Conservation (phyloP, 257 asterid genomes). For the Eucommia ulmoides region DNA sequence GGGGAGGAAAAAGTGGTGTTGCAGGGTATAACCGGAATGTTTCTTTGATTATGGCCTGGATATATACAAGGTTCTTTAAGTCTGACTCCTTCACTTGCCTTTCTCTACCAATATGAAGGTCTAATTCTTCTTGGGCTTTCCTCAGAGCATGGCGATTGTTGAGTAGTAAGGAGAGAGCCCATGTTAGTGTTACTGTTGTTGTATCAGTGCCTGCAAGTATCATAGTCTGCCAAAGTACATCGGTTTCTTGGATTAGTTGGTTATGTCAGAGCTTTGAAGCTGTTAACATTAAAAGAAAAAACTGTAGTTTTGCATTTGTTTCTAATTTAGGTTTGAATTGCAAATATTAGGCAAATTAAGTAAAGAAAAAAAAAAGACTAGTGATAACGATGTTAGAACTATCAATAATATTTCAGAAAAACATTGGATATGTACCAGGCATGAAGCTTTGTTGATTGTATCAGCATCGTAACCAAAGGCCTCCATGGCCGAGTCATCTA, state of each 20-base stretch:
- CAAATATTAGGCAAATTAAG: too few relatives aligned
- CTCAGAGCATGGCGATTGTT: conserved; percentile 18
- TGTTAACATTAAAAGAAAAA: too few relatives aligned
- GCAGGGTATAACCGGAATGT: conserved; percentile 50
- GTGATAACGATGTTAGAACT: too few relatives aligned
- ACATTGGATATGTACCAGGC: conserved; percentile 17
- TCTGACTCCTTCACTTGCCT: conserved; percentile 47
- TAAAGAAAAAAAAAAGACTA: too few relatives aligned
- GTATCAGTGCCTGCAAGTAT: conserved; percentile 46
- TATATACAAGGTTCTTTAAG: conserved; percentile 23
- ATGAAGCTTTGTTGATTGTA: conserved; percentile 42
- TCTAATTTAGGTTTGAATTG: too few relatives aligned
- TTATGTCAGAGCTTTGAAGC: too few relatives aligned
- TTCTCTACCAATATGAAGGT: conserved; percentile 19
- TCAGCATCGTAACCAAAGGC: conserved; percentile 17
- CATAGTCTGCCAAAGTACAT: conserved; percentile 37
- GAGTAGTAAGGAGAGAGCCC: conserved; percentile 41
- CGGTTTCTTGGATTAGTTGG: too few relatives aligned
- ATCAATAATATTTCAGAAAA: too few relatives aligned
- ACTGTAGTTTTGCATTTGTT: too few relatives aligned
- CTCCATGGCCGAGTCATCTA: conserved; percentile 10
- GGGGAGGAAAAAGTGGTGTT: conserved; percentile 45
- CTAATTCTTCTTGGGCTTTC: conserved; percentile 31
- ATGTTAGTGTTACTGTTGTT: conserved; percentile 37
- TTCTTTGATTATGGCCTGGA: conserved; percentile 43